Evolutionary conservation across 176 grass and related monocot species (phyloP), one percentile per base, ranked within the genome.

Genomic region (Stipa capillata): DNA sequence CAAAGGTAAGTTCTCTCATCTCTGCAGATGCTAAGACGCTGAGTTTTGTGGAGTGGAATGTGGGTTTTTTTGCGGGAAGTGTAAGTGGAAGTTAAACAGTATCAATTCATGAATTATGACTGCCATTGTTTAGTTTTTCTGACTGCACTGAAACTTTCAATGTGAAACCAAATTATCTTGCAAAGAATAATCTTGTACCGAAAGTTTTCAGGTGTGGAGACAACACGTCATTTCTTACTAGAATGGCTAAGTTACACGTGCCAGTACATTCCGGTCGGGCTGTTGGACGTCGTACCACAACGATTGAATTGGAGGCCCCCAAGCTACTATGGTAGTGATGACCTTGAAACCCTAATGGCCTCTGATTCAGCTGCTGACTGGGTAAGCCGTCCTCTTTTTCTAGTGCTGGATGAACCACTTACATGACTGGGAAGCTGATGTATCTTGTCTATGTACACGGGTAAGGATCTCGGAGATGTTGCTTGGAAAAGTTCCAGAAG

Each of bases 361-460:
- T 92, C 95, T 8, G 95, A 98, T 75, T 98, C 95, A 27, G 95
- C 95, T 36, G 95, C 92, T 53, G 95, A 98, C 77, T 98, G 95
- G 95, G 95, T 98, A 89, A 79, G 47, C 32, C 24, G 25, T n/a
- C n/a, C n/a, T n/a, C 6, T n/a, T 43, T 39, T 7, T 49, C 65
- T 39, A 8, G 14, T 61, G 31, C 9, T 49, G 10, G 15, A 84
- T 9, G 24, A 42, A 33, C 29, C 20, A 33, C 9, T 17, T 24
- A n/a, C 39, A 51, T 82, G 78, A 25, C 7, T 61, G 34, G 16
- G n/a, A 50, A 79, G 41, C 59, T 80, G 41, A 52, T 51, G 5
- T n/a, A 14, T 78, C 8, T 31, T 42, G 28, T 59, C 57, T 58
- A 1, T 36, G 29, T 72, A 18, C 28, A 32, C 87, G 94, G 95